These are phyloP conservation scores for Fraxinus latifolia DNA, from an alignment of 305 asterid genomes.

Conservation along the genomic window DNA sequence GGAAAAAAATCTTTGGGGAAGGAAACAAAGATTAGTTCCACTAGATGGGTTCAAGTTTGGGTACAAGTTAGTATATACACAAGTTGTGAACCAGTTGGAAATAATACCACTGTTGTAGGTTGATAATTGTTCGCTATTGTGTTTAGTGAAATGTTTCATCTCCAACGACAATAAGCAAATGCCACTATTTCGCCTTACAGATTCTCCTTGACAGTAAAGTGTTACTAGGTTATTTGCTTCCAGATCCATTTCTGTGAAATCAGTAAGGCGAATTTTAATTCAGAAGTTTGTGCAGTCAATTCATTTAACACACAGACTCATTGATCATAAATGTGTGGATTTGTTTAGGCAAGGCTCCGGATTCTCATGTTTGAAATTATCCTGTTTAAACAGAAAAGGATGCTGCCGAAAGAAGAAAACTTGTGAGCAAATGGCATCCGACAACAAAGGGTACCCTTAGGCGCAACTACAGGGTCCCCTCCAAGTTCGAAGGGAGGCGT, in stretches of 20 bases:
- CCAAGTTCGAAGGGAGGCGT: conserved; percentile 78
- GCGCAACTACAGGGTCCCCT: conserved; percentile 80
- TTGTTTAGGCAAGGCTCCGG: not conserved
- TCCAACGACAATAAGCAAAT: not conserved
- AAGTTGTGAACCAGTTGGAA: not conserved
- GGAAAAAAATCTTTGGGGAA: not conserved
- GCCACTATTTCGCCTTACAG: not conserved
- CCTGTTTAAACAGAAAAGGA: conserved; percentile 59
- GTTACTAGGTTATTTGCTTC: not conserved
- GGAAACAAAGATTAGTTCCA: not conserved
- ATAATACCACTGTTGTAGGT: not conserved
- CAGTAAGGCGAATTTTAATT: not conserved
- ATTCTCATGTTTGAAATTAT: conserved; percentile 3
- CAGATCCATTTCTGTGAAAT: not conserved
- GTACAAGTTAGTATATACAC: not conserved
- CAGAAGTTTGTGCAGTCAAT: not conserved
- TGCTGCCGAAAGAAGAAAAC: conserved; percentile 73
- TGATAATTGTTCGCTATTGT: not conserved
- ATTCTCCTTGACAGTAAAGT: not conserved
- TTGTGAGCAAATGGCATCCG: conserved; percentile 96
- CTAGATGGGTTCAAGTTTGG: not conserved
- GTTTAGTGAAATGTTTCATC: not conserved
- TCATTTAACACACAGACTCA: not conserved
- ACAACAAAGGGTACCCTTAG: conserved; percentile 90
- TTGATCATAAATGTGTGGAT: not conserved